Evolutionary conservation across 257 asterid species (phyloP).

Genomic region (Craterostigma plantagineum): DNA sequence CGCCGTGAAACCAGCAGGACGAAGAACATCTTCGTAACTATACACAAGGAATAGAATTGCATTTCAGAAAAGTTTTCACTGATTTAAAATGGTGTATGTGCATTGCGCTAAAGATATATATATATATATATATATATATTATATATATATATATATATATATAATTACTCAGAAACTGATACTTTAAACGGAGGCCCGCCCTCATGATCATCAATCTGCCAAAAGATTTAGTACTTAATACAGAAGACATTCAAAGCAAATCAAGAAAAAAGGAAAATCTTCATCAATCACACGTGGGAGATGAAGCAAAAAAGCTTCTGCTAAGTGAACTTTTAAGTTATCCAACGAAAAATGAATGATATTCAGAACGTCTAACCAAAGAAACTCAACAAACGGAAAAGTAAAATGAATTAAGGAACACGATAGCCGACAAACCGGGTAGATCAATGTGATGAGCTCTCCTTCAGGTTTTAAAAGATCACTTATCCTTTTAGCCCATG

Average conservation of each 20-base stretch:
- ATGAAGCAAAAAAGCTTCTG: too few relatives aligned
- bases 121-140: too few relatives aligned
- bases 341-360: too few relatives aligned
- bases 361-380: too few relatives aligned
- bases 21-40: constrained; percentile 70
- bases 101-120: constrained; percentile 5
- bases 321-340: too few relatives aligned
- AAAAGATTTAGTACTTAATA: constrained; percentile 6
- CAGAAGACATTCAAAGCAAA: background rate
- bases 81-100: too few relatives aligned
- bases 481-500: constrained; percentile 45
- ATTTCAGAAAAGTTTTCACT: constrained; percentile 1
- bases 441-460: constrained; percentile 70
- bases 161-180: constrained; percentile 58
- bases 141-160: too few relatives aligned
- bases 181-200: constrained; percentile 89
- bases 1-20: constrained; percentile 53
- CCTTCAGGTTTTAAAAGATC: constrained; percentile 70
- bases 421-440: constrained; percentile 37
- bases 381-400: constrained; percentile 7
- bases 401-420: background rate
- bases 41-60: background rate
- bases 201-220: constrained; percentile 52
- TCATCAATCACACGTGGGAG: too few relatives aligned
- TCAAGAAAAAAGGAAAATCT: too few relatives aligned